Evolutionary conservation across 805 yeast genomes (phyloP).

Genomic region (Kodamaea kaohsiungensis): DNA sequence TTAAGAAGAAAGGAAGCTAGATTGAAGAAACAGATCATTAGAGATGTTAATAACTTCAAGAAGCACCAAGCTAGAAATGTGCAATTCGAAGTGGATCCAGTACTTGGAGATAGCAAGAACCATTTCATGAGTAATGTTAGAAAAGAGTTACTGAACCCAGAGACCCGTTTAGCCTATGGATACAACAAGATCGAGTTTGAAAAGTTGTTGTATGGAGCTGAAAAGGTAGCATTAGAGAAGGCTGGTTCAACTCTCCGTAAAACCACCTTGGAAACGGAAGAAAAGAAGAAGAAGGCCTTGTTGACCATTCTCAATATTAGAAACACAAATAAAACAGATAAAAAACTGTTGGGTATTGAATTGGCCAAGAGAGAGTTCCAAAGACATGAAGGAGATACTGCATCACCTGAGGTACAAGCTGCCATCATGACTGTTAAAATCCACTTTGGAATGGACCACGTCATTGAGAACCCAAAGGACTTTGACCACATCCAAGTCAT

Average conservation of each 20-base stretch:
- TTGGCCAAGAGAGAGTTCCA: slow-evolving; percentile 80
- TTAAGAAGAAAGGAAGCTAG: slow-evolving; percentile 41
- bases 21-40: slow-evolving; percentile 41
- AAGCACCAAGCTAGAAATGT: slow-evolving; percentile 35
- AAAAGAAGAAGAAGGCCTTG: slow-evolving; percentile 65
- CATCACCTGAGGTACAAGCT: slow-evolving; percentile 94
- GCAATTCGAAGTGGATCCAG: slow-evolving; percentile 67
- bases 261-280: slow-evolving; percentile 33
- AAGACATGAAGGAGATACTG: slow-evolving; percentile 87
- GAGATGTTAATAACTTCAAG: slow-evolving; percentile 43
- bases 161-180: slow-evolving; percentile 56
- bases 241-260: slow-evolving; percentile 25
- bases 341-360: slow-evolving; percentile 54
- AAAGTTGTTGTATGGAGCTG: slow-evolving; percentile 75
- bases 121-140: slow-evolving; percentile 69
- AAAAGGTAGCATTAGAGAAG: slow-evolving; percentile 53
- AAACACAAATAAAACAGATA: slow-evolving; percentile 64
- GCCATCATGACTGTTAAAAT: slow-evolving; percentile 84
- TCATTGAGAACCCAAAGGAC: slow-evolving; percentile 69
- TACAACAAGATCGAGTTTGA: slow-evolving; percentile 67
- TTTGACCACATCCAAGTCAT: slow-evolving; percentile 64
- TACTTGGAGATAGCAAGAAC: slow-evolving; percentile 67
- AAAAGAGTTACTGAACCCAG: slow-evolving; percentile 66
- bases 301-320: slow-evolving; percentile 70
- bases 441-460: slow-evolving; percentile 73